A percentile compares a stretch with the other conserved stretches of the same genome.
Evolutionary conservation across 768 basidiomycete species (phyloP).

Genomic region (Collybiopsis confluens): DNA sequence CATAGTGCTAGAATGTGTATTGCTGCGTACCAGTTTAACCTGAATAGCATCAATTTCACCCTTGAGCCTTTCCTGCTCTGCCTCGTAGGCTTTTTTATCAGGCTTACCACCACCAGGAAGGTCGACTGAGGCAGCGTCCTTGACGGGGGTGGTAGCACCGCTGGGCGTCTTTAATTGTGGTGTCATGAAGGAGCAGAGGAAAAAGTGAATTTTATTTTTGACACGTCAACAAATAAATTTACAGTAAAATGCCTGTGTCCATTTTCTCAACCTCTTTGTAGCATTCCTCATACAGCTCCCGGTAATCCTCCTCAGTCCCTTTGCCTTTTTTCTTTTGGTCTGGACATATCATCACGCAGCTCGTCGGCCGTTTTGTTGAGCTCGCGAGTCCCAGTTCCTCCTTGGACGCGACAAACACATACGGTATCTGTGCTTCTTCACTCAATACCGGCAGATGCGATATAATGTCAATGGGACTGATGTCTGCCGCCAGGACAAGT

Average conservation of each 20-base stretch:
- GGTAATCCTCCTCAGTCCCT: slow-evolving; percentile 72
- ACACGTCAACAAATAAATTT: not conserved
- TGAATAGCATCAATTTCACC: slow-evolving; percentile 82
- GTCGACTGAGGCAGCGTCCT: slow-evolving; percentile 42
- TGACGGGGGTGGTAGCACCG: slow-evolving; percentile 45
- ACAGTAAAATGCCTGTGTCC: slow-evolving; percentile 55
- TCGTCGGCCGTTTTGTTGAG: slow-evolving; percentile 96
- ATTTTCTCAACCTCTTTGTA: slow-evolving; percentile 80
- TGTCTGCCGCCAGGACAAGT: slow-evolving; percentile 91
- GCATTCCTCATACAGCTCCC: slow-evolving; percentile 83
- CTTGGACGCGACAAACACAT: slow-evolving; percentile 85
- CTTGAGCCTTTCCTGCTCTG: slow-evolving; percentile 80
- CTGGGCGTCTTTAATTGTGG: no score
- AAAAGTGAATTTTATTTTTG: not conserved
- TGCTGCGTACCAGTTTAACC: slow-evolving; percentile 71
- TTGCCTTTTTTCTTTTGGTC: slow-evolving; percentile 69
- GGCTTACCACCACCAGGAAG: slow-evolving; percentile 53
- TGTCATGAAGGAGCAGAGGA: not conserved
- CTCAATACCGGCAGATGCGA: slow-evolving; percentile 93
- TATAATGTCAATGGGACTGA: slow-evolving; percentile 97
- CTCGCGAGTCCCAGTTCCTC: slow-evolving; percentile 95
- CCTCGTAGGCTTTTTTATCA: slow-evolving; percentile 81
- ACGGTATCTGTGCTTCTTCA: slow-evolving; percentile 90
- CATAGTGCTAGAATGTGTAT: slow-evolving; percentile 7
- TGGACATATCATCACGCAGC: slow-evolving; percentile 93